Percentiles rank a stretch among this genome's conserved stretches.
Conservation (phyloP, 179 eudicot genomes). For the Carnegiea gigantea region DNA sequence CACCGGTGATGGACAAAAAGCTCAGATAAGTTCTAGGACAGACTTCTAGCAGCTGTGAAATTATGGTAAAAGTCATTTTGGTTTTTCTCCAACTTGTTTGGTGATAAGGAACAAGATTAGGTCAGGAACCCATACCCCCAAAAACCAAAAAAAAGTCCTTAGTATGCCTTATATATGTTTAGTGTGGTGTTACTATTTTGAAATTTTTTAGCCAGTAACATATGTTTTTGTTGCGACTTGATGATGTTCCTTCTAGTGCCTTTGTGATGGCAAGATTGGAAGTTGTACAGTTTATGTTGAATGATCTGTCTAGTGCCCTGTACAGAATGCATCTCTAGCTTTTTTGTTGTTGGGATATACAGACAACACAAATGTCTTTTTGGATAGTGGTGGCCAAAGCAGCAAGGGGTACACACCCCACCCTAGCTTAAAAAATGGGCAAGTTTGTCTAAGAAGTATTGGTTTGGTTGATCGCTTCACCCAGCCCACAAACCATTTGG, state of each 20-base stretch:
- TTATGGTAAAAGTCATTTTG: not conserved
- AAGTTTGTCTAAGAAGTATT: too few relatives aligned
- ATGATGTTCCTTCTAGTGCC: constrained; percentile 3
- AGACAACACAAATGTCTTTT: not conserved
- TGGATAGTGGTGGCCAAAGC: not conserved
- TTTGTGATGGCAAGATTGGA: not conserved
- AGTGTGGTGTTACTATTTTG: not conserved
- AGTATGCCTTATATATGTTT: constrained; percentile 11
- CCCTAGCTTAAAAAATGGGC: too few relatives aligned
- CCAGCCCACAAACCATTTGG: too few relatives aligned
- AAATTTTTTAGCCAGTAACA: not conserved
- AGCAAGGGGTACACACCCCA: not conserved
- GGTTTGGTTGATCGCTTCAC: too few relatives aligned
- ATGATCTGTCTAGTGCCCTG: not conserved
- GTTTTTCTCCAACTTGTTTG: constrained; percentile 11
- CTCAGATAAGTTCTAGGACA: constrained; percentile 20
- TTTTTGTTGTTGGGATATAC: not conserved
- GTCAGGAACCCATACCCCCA: constrained; percentile 9
- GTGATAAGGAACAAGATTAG: constrained; percentile 5
- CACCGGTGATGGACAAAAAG: constrained; percentile 3
- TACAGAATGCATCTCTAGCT: not conserved
- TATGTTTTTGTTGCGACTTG: not conserved
- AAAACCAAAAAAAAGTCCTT: not conserved
- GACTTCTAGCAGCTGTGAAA: constrained; percentile 20
- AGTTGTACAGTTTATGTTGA: constrained; percentile 5